These are phyloP conservation scores for Colletotrichum viniferum DNA, from an alignment of 2,329 filamentous ascomycete species.

Conservation along the genomic window DNA sequence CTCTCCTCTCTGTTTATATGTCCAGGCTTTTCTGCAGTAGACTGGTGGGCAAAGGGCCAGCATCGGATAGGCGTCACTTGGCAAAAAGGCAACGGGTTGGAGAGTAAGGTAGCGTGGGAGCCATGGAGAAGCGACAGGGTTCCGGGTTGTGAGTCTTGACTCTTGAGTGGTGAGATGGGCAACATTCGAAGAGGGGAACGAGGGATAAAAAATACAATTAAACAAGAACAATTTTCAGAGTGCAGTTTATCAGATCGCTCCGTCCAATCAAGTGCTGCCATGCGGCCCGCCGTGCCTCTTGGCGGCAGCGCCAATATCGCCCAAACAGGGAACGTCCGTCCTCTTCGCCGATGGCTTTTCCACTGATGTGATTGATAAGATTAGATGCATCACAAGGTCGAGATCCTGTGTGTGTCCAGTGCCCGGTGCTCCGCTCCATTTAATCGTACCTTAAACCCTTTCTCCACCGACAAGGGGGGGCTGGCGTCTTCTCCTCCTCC, in stretches of 20 bases:
- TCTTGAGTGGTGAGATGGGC: neutral
- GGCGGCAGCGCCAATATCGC: conserved; percentile 1
- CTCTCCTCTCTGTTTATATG: too few relatives aligned
- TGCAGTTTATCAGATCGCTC: conserved; percentile 11
- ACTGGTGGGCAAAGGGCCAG: neutral
- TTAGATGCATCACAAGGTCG: conserved; percentile 15
- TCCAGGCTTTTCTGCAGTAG: neutral
- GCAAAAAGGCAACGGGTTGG: neutral
- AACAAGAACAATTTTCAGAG: neutral
- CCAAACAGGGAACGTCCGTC: conserved; percentile 3
- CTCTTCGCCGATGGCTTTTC: neutral
- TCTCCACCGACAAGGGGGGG: neutral
- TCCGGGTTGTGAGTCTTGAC: neutral
- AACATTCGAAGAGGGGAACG: neutral
- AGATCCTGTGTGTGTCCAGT: neutral
- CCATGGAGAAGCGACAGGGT: neutral
- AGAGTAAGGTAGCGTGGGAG: neutral
- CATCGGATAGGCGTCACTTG: conserved; percentile 1
- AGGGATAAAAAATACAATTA: neutral
- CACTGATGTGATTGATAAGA: conserved; percentile 21
- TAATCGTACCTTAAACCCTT: neutral
- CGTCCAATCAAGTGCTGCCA: neutral
- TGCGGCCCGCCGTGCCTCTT: neutral
- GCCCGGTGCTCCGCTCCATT: neutral
- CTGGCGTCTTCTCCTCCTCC: neutral